Percentiles rank a stretch among this genome's conserved stretches.
Evolutionary conservation across 2,329 filamentous ascomycete species (phyloP).

Genomic region (Sporothrix brasiliensis): DNA sequence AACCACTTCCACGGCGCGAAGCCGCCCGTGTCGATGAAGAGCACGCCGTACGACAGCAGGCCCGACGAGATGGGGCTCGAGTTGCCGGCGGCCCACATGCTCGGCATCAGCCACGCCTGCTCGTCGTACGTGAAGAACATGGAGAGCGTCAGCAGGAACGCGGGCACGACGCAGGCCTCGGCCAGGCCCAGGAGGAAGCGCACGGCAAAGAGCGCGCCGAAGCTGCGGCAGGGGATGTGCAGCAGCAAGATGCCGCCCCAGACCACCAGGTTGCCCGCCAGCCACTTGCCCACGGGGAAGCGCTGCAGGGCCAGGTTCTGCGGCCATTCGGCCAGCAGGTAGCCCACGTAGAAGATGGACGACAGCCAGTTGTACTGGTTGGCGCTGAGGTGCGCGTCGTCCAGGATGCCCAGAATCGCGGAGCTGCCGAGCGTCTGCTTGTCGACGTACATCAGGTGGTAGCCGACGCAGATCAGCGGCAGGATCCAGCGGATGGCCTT

Average conservation of each 20-base stretch:
- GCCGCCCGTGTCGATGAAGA: conserved; percentile 35
- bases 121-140: conserved; percentile 41
- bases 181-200: conserved; percentile 40
- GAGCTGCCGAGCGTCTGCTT: conserved; percentile 32
- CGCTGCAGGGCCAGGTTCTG: conserved; percentile 46
- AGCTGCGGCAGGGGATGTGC: conserved; percentile 32
- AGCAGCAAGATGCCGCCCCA: conserved; percentile 33
- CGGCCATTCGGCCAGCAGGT: conserved; percentile 51
- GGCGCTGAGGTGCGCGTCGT: conserved; percentile 27
- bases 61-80: conserved; percentile 47
- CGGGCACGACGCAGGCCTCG: conserved; percentile 40
- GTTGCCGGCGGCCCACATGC: conserved; percentile 67
- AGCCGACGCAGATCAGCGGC: conserved; percentile 34
- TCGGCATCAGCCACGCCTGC: conserved; percentile 54
- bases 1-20: conserved; percentile 38
- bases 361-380: conserved; percentile 34
- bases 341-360: conserved; percentile 56
- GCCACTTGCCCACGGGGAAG: conserved; percentile 34
- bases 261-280: conserved; percentile 33
- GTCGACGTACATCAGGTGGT: conserved; percentile 36
- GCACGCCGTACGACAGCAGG: conserved; percentile 47
- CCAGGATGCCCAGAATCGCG: conserved; percentile 32
- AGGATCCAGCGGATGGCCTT: conserved; percentile 26
- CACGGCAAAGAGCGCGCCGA: conserved; percentile 36
- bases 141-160: conserved; percentile 42